Evolutionary conservation across 1,139 yeast species (phyloP), one percentile per base, ranked within the genome.

Genomic region (Taphrina wiesneri): DNA sequence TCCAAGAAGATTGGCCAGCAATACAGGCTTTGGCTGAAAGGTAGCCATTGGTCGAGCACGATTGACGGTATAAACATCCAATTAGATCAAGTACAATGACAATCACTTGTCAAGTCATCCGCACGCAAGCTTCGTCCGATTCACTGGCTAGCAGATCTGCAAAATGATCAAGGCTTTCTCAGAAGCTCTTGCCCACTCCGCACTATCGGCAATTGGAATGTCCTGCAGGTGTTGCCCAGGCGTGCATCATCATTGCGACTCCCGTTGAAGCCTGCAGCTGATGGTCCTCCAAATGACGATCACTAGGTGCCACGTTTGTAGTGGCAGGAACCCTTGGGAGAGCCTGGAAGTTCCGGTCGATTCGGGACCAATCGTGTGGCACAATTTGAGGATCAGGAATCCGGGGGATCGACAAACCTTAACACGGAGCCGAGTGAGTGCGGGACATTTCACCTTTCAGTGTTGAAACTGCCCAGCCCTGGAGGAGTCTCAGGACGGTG

Each of bases 351-450:
- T 30, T 6, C 34, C 34, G 6, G 11, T 11, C 34, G 34, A 30
- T 30, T n/a, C n/a, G n/a, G n/a, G n/a, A n/a, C n/a, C 34, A 30
- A 30, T 30, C 34, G 9, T 6, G 34, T 30, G 34, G 34, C 34
- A 30, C 34, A 30, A 11, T 30, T n/a, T 30, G 34, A 7, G 41
- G n/a, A 9, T 36, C n/a, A 36, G 41, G n/a, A 36, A 39, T 39
- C 49, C 28, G 49, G 49, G 49, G 49, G 49, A 45, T 45, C 49
- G 49, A 45, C 49, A 45, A 43, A 21, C 49, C 28, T 45, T 21
- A 45, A 23, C 11, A n/a, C 7, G 6, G 43, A 21, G 28, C 49
- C 49, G 49, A 45, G 28, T 19, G 26, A 11, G 26, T 45, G 49
- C 49, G 49, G 49, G 49, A 45, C 49, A 21, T 45, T 23, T 21